phyloP scores from a whole-genome alignment of 2,329 filamentous ascomycete genomes.

The Teratosphaeria pseudoeucalypti region DNA sequence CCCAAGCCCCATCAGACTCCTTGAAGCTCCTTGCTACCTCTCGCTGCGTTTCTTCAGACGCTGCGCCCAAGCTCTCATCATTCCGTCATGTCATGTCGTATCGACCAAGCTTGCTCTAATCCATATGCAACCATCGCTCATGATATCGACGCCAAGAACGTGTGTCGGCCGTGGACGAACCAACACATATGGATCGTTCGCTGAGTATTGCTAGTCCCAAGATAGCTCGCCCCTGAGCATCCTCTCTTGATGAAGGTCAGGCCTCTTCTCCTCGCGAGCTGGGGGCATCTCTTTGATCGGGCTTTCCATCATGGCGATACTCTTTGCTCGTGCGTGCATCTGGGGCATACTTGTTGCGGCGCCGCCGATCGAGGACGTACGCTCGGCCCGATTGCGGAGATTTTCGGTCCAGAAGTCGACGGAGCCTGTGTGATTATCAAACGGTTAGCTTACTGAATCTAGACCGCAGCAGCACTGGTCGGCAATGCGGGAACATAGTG shows the following conservation, averaged over 20 bases:
- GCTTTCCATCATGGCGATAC: conserved; percentile 52
- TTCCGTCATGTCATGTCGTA: background rate
- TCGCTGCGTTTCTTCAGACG: background rate
- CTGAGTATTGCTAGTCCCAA: background rate
- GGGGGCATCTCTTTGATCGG: conserved; percentile 38
- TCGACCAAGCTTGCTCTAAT: background rate
- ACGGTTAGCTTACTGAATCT: conserved; percentile 31
- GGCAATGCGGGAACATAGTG: conserved; percentile 2
- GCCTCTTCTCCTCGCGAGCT: conserved; percentile 49
- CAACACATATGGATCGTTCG: background rate
- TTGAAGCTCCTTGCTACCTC: background rate
- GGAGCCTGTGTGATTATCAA: conserved; percentile 46
- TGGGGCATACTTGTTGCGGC: conserved; percentile 2
- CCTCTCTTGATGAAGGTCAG: conserved; percentile 90
- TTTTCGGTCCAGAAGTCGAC: conserved; percentile 97
- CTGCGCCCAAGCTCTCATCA: background rate
- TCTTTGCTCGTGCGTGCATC: conserved; percentile 57
- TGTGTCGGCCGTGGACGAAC: background rate
- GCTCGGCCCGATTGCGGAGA: conserved; percentile 82
- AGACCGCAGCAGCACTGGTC: conserved; percentile 31
- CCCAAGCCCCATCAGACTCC: background rate
- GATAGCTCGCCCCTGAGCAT: conserved; percentile 79
- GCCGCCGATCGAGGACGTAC: conserved; percentile 44
- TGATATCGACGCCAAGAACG: background rate
- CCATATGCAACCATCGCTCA: background rate